These are phyloP conservation scores for Xerocomus amazonicus DNA, from an alignment of 1,284 basidiomycete species.

Conservation along the genomic window DNA sequence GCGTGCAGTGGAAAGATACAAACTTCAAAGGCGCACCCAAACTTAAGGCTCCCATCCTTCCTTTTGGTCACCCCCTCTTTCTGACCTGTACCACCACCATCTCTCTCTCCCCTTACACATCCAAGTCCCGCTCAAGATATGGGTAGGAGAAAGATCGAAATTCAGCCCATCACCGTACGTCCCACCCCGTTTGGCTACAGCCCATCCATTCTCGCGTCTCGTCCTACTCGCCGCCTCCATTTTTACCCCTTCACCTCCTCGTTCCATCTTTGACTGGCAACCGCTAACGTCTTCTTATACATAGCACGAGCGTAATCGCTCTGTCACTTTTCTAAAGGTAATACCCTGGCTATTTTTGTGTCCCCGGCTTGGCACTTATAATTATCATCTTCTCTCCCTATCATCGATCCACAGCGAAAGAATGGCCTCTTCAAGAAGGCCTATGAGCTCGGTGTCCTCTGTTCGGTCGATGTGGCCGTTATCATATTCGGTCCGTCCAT, in stretches of 20 bases:
- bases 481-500: constrained; percentile 52
- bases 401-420: constrained; percentile 54
- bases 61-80: constrained; percentile 18
- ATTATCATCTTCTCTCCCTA: constrained; percentile 36
- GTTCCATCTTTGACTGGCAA: constrained; percentile 31
- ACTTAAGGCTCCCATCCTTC: constrained; percentile 31
- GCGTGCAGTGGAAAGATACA: constrained; percentile 35
- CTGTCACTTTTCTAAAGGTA: constrained; percentile 89
- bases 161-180: constrained; percentile 78
- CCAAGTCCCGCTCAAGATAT: constrained; percentile 37
- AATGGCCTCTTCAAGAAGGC: constrained; percentile 90
- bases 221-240: constrained; percentile 20
- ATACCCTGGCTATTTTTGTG: constrained; percentile 48
- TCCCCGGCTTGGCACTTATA: constrained; percentile 43
- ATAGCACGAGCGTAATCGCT: constrained; percentile 87
- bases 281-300: constrained; percentile 31
- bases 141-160: constrained; percentile 89
- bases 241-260: constrained; percentile 24
- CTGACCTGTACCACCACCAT: constrained; percentile 22
- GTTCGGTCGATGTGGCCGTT: constrained; percentile 57
- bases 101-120: constrained; percentile 4
- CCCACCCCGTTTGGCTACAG: constrained; percentile 9
- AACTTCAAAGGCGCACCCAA: constrained; percentile 31
- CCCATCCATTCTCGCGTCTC: constrained; percentile 28
- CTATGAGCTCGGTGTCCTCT: constrained; percentile 79